phyloP scores from a whole-genome alignment of 192 early-diverging fungal genomes.

The Chytriomyces confervae region DNA sequence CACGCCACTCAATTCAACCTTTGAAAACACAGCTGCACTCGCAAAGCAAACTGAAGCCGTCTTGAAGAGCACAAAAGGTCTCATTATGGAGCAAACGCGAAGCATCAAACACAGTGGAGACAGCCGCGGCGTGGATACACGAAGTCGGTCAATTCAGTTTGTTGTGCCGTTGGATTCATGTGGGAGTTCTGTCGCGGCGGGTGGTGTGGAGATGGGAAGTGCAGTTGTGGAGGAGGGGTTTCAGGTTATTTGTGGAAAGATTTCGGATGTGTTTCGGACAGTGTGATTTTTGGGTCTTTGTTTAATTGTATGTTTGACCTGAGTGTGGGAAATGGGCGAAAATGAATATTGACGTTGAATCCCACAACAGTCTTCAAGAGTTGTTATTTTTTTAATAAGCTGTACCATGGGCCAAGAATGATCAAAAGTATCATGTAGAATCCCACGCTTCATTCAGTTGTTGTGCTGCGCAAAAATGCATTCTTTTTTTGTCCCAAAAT shows the following conservation, averaged over 20 bases:
- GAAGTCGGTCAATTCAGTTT: conserved; percentile 36
- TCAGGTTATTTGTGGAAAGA: conserved; percentile 23
- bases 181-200: background rate
- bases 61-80: conserved; percentile 43
- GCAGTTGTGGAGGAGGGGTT: conserved; percentile 23
- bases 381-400: too few species aligned
- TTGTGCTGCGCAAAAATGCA: too few species aligned
- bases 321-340: too few species aligned
- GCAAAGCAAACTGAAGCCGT: conserved; percentile 36
- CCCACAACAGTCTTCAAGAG: too few species aligned
- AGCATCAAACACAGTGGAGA: conserved; percentile 34
- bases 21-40: conserved; percentile 11
- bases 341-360: too few species aligned
- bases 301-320: too few species aligned
- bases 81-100: conserved; percentile 45
- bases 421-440: too few species aligned
- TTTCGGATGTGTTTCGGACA: conserved; percentile 41
- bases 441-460: too few species aligned
- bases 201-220: background rate
- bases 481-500: too few species aligned
- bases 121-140: conserved; percentile 24
- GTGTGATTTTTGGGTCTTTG: conserved; percentile 2
- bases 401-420: too few species aligned
- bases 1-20: background rate
- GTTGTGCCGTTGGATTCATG: conserved; percentile 16